These are phyloP conservation scores for Calonectria multiphialidica DNA, from an alignment of 2,329 filamentous ascomycete genomes.

Conservation along the genomic window DNA sequence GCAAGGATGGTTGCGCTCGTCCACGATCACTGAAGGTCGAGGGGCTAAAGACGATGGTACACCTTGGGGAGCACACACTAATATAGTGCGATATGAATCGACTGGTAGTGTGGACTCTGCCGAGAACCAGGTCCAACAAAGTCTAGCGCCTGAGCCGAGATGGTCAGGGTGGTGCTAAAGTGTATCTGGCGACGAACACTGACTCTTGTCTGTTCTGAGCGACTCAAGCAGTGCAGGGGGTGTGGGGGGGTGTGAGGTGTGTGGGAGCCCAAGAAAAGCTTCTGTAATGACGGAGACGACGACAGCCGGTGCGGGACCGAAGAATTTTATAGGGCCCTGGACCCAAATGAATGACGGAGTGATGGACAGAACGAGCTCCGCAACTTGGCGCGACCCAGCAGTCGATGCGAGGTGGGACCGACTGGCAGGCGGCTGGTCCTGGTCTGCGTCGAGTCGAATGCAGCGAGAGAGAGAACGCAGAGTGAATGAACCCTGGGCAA, in stretches of 20 bases:
- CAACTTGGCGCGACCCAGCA: conserved; percentile 32
- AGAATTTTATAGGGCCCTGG: conserved; percentile 48
- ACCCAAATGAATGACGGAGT: conserved; percentile 45
- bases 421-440: conserved; percentile 31
- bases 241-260: conserved; percentile 29
- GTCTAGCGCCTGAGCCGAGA: conserved; percentile 50
- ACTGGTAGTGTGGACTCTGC: conserved; percentile 47
- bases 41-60: conserved; percentile 44
- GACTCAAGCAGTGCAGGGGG: conserved; percentile 38
- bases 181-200: conserved; percentile 43
- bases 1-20: conserved; percentile 47
- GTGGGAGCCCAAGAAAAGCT: conserved; percentile 37
- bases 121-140: conserved; percentile 50
- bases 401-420: conserved; percentile 37
- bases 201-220: conserved; percentile 45
- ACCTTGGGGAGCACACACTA: conserved; percentile 55
- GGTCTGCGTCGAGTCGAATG: conserved; percentile 20
- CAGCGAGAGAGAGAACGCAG: conserved; percentile 3
- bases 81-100: conserved; percentile 54
- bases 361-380: conserved; percentile 43
- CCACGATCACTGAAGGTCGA: conserved; percentile 46
- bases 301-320: conserved; percentile 44
- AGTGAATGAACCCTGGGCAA: conserved; percentile 9
- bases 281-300: conserved; percentile 41
- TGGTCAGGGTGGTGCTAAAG: conserved; percentile 43